Conservation (phyloP, 164 flowering plant species). For the Sedum album region DNA sequence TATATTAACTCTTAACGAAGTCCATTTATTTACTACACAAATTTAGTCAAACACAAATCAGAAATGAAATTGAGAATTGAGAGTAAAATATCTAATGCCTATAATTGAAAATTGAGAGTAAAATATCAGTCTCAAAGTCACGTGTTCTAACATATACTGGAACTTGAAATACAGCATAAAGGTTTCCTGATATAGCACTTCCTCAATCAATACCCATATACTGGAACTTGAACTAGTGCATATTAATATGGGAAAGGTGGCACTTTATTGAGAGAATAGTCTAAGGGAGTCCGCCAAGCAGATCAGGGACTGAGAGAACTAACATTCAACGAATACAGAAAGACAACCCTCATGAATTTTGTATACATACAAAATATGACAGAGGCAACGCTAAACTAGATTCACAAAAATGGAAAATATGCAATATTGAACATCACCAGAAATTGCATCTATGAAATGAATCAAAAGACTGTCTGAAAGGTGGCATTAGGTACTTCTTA, state of each 20-base stretch:
- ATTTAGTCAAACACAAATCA: too few species aligned
- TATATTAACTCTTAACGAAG: background rate
- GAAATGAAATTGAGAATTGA: too few species aligned
- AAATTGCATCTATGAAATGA: too few species aligned
- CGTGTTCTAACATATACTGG: background rate
- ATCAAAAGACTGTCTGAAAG: too few species aligned
- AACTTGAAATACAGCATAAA: too few species aligned
- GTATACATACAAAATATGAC: background rate
- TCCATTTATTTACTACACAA: background rate
- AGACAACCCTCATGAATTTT: background rate
- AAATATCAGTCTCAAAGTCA: too few species aligned
- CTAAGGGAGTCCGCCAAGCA: background rate
- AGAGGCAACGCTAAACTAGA: too few species aligned
- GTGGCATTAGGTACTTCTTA: too few species aligned
- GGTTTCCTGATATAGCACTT: background rate
- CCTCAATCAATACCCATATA: background rate
- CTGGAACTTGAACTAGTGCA: background rate
- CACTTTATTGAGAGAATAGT: background rate
- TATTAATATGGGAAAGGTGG: background rate
- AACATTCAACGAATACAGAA: background rate
- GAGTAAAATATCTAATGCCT: too few species aligned
- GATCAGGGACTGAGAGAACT: background rate
- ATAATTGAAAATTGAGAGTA: too few species aligned
- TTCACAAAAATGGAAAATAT: too few species aligned
- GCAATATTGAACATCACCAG: background rate